A percentile compares a stretch with the other conserved stretches of the same genome.
Evolutionary conservation across 2,329 filamentous ascomycete species (phyloP).

Genomic region (Rhynchosporium secalis): DNA sequence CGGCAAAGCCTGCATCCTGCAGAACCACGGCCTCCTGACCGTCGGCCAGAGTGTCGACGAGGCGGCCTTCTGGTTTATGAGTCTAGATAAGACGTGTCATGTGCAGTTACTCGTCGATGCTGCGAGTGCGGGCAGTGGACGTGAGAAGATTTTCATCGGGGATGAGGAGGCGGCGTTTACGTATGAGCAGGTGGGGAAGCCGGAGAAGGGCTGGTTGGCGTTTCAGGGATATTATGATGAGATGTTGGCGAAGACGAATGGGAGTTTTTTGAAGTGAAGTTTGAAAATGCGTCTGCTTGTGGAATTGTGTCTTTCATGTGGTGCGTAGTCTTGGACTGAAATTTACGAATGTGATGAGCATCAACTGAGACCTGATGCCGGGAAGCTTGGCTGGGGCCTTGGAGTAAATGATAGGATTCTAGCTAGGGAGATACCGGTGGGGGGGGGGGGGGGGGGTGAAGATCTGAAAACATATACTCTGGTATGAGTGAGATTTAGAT

Average conservation of each 20-base stretch:
- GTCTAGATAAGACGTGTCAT: constrained; percentile 49
- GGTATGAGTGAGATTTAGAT: no score
- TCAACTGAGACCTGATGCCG: background rate
- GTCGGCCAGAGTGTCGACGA: constrained; percentile 48
- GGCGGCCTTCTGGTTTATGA: constrained; percentile 54
- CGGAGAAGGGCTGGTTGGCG: constrained; percentile 54
- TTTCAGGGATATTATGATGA: constrained; percentile 57
- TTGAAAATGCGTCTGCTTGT: background rate
- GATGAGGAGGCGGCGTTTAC: constrained; percentile 69
- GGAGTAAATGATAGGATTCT: no score
- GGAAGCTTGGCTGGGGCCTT: background rate
- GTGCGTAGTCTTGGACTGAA: no score
- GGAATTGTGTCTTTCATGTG: background rate
- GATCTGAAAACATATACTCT: no score
- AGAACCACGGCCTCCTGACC: constrained; percentile 55
- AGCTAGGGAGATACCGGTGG: no score
- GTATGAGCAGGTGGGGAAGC: constrained; percentile 60
- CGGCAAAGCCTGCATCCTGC: constrained; percentile 51
- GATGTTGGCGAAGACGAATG: constrained; percentile 50
- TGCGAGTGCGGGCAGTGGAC: constrained; percentile 60
- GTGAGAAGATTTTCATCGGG: constrained; percentile 57
- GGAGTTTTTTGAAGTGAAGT: constrained; percentile 46
- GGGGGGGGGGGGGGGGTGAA: no score
- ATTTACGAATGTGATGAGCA: no score
- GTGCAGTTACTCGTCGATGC: constrained; percentile 55